Percentiles rank a stretch among this genome's conserved stretches.
Evolutionary conservation across 352 stramenopile genomes (phyloP).

Genomic region (Globisporangium cederbergense): DNA sequence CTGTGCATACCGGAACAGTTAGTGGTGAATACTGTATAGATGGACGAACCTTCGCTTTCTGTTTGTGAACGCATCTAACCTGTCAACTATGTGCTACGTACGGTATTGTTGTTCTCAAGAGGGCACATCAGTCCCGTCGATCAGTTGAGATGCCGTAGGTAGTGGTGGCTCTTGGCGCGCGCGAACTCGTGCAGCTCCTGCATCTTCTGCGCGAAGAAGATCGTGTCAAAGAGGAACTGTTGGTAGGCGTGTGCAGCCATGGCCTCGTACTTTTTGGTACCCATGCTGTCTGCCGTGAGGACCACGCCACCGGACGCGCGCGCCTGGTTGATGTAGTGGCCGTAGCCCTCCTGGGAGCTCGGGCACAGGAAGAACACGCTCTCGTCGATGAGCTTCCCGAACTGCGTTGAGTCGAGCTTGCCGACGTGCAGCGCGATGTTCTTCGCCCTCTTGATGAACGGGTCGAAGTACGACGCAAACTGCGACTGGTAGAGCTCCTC

Average conservation of each 20-base stretch:
- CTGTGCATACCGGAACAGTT: too few species aligned
- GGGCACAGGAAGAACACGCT: slow-evolving; percentile 45
- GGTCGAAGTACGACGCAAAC: slow-evolving; percentile 21
- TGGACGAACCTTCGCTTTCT: too few species aligned
- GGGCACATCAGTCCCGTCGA: too few species aligned
- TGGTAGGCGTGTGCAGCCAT: slow-evolving; percentile 35
- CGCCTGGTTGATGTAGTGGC: slow-evolving; percentile 68
- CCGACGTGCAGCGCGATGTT: slow-evolving; percentile 34
- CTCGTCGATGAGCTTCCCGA: slow-evolving; percentile 40
- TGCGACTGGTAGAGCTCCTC: slow-evolving; percentile 30
- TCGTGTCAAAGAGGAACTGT: slow-evolving; percentile 60
- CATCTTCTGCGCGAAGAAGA: slow-evolving; percentile 64
- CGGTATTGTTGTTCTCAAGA: too few species aligned
- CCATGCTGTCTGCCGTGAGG: slow-evolving; percentile 29
- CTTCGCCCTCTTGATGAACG: slow-evolving; percentile 20
- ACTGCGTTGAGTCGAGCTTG: slow-evolving; percentile 29
- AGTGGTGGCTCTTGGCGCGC: slow-evolving; percentile 21
- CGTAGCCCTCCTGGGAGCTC: slow-evolving; percentile 54
- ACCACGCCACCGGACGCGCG: slow-evolving; percentile 41
- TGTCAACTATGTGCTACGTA: too few species aligned
- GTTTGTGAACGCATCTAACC: too few species aligned
- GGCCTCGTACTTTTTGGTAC: slow-evolving; percentile 25
- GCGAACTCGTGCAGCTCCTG: slow-evolving; percentile 35
- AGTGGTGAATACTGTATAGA: too few species aligned
- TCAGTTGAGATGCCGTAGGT: background rate